These are phyloP conservation scores for Lecanicillium sp. DNA, from an alignment of 2,329 filamentous ascomycete species.

Conservation along the genomic window DNA sequence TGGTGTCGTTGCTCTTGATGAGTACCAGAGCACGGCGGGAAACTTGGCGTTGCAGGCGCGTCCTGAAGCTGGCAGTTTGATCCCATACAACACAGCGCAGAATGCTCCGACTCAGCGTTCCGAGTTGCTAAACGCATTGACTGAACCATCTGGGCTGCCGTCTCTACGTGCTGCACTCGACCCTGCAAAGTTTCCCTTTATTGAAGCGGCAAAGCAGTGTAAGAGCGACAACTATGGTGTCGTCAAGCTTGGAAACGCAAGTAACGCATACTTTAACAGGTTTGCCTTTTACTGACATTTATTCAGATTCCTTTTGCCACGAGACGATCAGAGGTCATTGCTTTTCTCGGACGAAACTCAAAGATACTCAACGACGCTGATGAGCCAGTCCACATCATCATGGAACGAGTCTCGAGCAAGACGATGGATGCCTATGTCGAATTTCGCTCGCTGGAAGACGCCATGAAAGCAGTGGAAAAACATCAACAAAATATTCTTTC, in stretches of 20 bases:
- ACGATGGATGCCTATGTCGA: slow-evolving; percentile 55
- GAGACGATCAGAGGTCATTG: slow-evolving; percentile 45
- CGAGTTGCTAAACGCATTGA: slow-evolving; percentile 27
- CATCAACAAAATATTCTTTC: slow-evolving; percentile 29
- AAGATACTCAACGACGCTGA: slow-evolving; percentile 44
- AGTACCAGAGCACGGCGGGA: neutral
- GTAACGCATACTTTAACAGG: slow-evolving; percentile 13
- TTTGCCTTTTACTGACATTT: slow-evolving; percentile 4
- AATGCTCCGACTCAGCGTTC: slow-evolving; percentile 24
- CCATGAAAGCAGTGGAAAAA: slow-evolving; percentile 42
- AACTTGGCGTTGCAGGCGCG: slow-evolving; percentile 1
- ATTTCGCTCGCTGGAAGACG: slow-evolving; percentile 44
- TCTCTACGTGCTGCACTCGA: slow-evolving; percentile 25
- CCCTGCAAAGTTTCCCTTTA: slow-evolving; percentile 36
- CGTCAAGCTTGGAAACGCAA: slow-evolving; percentile 41
- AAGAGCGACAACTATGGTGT: slow-evolving; percentile 30
- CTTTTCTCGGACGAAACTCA: slow-evolving; percentile 50
- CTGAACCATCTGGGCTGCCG: slow-evolving; percentile 23
- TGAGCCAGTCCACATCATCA: slow-evolving; percentile 54
- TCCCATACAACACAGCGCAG: slow-evolving; percentile 8
- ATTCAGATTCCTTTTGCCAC: slow-evolving; percentile 47
- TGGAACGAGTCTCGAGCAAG: slow-evolving; percentile 55
- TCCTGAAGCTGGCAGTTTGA: neutral
- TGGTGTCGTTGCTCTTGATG: slow-evolving; percentile 1
- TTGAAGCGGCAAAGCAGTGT: slow-evolving; percentile 26